Evolutionary conservation across 805 yeast species (phyloP), one percentile per base, ranked within the genome.

Genomic region (Schizosaccharomyces osmophilus): DNA sequence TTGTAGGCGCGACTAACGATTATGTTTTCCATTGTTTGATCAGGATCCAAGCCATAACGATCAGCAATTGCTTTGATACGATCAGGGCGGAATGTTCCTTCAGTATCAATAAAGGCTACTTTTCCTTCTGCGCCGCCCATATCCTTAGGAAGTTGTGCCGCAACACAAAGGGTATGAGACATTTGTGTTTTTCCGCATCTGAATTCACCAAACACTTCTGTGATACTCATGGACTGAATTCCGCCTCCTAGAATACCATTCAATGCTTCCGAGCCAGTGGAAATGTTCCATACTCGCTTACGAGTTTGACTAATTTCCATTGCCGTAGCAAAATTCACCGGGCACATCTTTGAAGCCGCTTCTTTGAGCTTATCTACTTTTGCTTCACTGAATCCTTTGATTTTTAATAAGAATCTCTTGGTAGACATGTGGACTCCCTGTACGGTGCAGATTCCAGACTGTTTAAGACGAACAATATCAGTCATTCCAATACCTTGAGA

Each of bases 81-180:
- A 63, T 82, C 87, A 1, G 90, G 90, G 62, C 90, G 77, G 65
- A 84, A 84, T 0, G 90, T 84, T 4, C 90, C 90, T 68, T 85
- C 90, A 0, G 90, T 84, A 67, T 85, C 90, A 63, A 84, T 82
- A 66, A 80, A 84, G 9, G 85, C 83, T 32, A 84, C 86, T 71
- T 84, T 84, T 0, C 90, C 90, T 69, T 83, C 89, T 15, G 83
- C 88, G 3, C 90, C 90, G 3, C 89, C 89, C 78, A 81, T 74
- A 45, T 78, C 64, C 60, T 55, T 63, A 4, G 67, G 87, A 63
- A 84, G 70, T 68, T 84, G 90, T 48, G 87, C 77, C 1, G 88
- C 82, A 13, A 84, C 87, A 61, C 89, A 84, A 62, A 84, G 73
- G 0, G 90, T 84, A 68, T 84, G 90, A 26, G 89, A 82, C 69